Base-by-base conservation (phyloP, 75 land plant species). In the Sequoiadendron giganteum region DNA sequence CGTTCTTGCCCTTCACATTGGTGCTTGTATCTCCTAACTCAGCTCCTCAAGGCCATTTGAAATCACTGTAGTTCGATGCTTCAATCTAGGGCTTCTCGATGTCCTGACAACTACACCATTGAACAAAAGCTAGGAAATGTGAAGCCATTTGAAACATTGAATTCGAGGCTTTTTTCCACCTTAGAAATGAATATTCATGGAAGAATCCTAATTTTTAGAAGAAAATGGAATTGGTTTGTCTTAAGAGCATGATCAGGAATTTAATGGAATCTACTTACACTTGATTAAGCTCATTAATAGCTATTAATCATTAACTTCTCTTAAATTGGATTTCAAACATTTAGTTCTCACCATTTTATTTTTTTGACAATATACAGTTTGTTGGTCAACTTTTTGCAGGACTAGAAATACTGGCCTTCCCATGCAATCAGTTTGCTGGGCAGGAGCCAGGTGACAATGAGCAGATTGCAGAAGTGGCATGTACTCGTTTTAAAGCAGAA, bases 401-500 rank as follows among this genome's bases (percentile, higher is more conserved):
- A 21, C 83, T 80, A 10, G 28, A 25, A 40, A 42, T 80, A 21
- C 19, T 80, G 43, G 47, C 83, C 48, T 95, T 95, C 89, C 97
- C 97, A 38, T 95, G 97, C 92, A 94, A 94, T 77, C 95, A 94
- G 84, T 95, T 95, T 90, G 91, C 47, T 73, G 92, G 95, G 10
- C 95, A 94, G 87, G 97, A 95, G 76, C 95, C 95, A n/a, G 97
- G 97, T 72, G 88, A 54, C 76, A 94, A 93, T 87, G 94, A 93
- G 82, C 90, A 94, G 65, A 95, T 95, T 86, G 90, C 88, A 85
- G 89, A 95, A 88, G 54, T 82, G 85, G 96, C 52, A 32, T 94
- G 95, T 89, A 92, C 95, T 19, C 73, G 85, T 72, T 92, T 94
- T 84, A 95, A 95, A 89, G 95, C 94, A 38, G 94, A 95, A 45